These are phyloP conservation scores for Uronychia setigera DNA, from an alignment of 73 alveolate genomes.

Conservation along the genomic window DNA sequence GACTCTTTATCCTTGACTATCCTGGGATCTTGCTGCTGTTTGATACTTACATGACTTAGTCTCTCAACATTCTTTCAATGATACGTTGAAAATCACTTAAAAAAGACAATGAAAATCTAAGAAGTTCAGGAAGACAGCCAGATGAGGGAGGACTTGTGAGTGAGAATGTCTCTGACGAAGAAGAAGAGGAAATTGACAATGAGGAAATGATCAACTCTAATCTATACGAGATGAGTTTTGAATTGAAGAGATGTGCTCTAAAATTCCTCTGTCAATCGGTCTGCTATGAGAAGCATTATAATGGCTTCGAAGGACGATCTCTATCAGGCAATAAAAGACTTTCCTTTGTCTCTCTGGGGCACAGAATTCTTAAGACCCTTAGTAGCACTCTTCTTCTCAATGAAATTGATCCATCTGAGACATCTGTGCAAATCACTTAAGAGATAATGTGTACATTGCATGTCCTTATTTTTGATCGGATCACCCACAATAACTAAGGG, in stretches of 20 bases:
- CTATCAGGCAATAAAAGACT: background rate
- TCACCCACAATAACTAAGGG: background rate
- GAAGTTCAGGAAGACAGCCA: background rate
- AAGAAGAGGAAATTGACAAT: background rate
- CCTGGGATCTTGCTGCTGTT: background rate
- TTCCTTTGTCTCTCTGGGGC: background rate
- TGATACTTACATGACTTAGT: background rate
- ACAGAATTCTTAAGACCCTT: background rate
- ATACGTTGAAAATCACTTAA: background rate
- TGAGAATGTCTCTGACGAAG: background rate
- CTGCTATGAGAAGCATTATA: background rate
- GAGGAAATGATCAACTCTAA: background rate
- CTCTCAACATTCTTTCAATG: background rate
- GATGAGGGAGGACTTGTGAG: too few relatives aligned
- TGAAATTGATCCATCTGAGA: background rate
- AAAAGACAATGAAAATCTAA: background rate
- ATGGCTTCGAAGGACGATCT: background rate
- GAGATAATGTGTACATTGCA: background rate
- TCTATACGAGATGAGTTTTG: background rate
- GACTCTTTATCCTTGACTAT: background rate
- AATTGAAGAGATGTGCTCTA: background rate
- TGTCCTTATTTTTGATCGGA: background rate
- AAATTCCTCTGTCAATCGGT: background rate
- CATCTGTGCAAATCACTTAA: background rate
- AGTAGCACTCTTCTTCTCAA: background rate